Conservation (phyloP, 2,329 filamentous ascomycete species). For the Arthrinium puccinioides region DNA sequence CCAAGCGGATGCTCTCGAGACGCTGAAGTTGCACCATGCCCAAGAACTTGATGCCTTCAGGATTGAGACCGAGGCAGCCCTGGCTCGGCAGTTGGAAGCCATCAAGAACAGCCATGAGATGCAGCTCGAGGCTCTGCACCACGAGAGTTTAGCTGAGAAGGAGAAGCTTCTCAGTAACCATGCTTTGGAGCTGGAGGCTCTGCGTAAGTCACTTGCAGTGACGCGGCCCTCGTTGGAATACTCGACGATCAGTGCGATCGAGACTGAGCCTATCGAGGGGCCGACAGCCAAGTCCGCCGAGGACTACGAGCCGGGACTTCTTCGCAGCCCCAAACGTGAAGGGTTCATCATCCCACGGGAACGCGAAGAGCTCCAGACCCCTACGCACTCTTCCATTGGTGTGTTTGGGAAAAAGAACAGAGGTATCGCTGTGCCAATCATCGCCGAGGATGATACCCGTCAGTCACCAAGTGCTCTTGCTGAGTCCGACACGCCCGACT, state of each 20-base stretch:
- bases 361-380: slow-evolving; percentile 32
- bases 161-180: slow-evolving; percentile 17
- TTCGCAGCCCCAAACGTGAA: slow-evolving; percentile 45
- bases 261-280: slow-evolving; percentile 34
- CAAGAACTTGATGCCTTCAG: slow-evolving; percentile 15
- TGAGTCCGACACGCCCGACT: slow-evolving; percentile 43
- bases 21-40: slow-evolving; percentile 13
- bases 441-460: slow-evolving; percentile 59
- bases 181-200: slow-evolving; percentile 21
- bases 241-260: slow-evolving; percentile 36
- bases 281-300: slow-evolving; percentile 9
- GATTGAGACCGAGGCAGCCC: slow-evolving; percentile 12
- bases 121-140: slow-evolving; percentile 14
- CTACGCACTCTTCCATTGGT: slow-evolving; percentile 31
- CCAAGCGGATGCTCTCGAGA: slow-evolving; percentile 14
- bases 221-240: slow-evolving; percentile 27
- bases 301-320: slow-evolving; percentile 13
- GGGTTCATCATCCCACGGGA: slow-evolving; percentile 50
- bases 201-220: slow-evolving; percentile 16
- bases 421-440: slow-evolving; percentile 33
- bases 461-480: slow-evolving; percentile 39
- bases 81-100: slow-evolving; percentile 13
- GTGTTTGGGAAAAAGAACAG: slow-evolving; percentile 37
- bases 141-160: slow-evolving; percentile 15
- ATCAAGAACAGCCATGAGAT: slow-evolving; percentile 12